Percentiles rank a stretch among this genome's conserved stretches.
phyloP scores from a whole-genome alignment of 2,329 filamentous ascomycete genomes.

The Verticillium alfalfae region DNA sequence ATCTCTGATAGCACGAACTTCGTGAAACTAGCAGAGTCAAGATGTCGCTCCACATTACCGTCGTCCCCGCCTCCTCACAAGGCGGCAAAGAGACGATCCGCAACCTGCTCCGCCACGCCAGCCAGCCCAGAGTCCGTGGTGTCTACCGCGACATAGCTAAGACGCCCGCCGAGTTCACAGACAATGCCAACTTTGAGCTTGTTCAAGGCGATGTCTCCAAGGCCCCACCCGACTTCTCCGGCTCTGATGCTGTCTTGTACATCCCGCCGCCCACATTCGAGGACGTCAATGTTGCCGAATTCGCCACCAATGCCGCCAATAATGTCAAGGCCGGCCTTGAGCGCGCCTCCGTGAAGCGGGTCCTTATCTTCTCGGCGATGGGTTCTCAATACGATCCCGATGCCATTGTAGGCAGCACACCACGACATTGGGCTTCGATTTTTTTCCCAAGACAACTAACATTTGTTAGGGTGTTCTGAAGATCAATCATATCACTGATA shows the following conservation, averaged over 20 bases:
- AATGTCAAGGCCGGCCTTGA: constrained; percentile 17
- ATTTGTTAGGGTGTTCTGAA: constrained; percentile 17
- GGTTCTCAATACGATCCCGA: constrained; percentile 21
- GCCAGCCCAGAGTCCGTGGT: constrained; percentile 16
- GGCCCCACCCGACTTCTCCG: constrained; percentile 18
- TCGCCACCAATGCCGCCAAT: constrained; percentile 14
- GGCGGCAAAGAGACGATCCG: constrained; percentile 23
- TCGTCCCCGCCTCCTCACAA: constrained; percentile 25
- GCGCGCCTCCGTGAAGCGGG: constrained; percentile 9
- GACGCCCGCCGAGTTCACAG: constrained; percentile 20
- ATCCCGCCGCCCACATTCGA: constrained; percentile 22
- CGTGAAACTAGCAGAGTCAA: neutral
- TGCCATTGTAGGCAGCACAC: neutral
- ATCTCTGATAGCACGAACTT: too few species aligned
- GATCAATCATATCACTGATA: constrained; percentile 16
- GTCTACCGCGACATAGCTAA: constrained; percentile 23
- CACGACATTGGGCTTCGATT: constrained; percentile 16
- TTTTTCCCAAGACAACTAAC: too few species aligned
- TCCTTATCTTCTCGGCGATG: constrained; percentile 21
- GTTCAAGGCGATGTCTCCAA: constrained; percentile 22
- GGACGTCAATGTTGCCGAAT: constrained; percentile 15
- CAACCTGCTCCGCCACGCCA: constrained; percentile 14
- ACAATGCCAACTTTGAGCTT: constrained; percentile 20
- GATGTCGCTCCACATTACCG: constrained; percentile 22
- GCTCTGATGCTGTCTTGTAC: constrained; percentile 24